Evolutionary conservation across 2,329 filamentous ascomycete genomes (phyloP).

Genomic region (Curvularia sp.): DNA sequence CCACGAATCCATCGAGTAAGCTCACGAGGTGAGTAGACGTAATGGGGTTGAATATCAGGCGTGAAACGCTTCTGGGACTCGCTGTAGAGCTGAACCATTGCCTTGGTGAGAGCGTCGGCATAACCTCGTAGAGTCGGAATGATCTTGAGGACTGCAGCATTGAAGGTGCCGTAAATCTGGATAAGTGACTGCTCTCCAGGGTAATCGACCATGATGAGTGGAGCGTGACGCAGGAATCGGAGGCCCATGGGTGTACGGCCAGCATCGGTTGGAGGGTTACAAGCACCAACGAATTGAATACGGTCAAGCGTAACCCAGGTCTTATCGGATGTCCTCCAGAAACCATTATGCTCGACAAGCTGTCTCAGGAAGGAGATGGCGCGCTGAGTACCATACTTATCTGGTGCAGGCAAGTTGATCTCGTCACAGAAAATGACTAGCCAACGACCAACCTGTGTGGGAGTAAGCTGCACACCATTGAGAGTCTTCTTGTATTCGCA

Average conservation of each 20-base stretch:
- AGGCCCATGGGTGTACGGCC: conserved; percentile 93
- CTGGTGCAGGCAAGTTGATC: conserved; percentile 96
- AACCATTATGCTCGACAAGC: conserved; percentile 97
- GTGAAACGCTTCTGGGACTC: conserved; percentile 96
- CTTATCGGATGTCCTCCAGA: conserved; percentile 98
- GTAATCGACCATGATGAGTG: conserved; percentile 99
- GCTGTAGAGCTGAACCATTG: conserved; percentile 96
- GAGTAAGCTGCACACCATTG: conserved; percentile 93
- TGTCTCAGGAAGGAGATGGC: conserved; percentile 97
- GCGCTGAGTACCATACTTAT: conserved; percentile 96
- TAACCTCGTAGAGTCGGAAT: conserved; percentile 94
- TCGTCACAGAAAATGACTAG: conserved; percentile 99
- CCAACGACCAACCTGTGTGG: conserved; percentile 96
- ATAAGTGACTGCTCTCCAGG: conserved; percentile 91
- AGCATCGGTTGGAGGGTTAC: conserved; percentile 96
- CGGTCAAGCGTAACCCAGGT: conserved; percentile 97
- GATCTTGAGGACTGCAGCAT: conserved; percentile 93
- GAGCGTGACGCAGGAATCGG: conserved; percentile 92
- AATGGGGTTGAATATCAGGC: conserved; percentile 95
- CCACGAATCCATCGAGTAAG: conserved; percentile 97
- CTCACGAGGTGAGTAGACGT: conserved; percentile 98
- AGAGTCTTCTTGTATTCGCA: conserved; percentile 99
- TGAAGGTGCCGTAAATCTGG: conserved; percentile 99
- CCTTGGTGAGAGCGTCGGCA: conserved; percentile 88
- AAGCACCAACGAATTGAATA: conserved; percentile 98